These are phyloP conservation scores for Talinum fruticosum DNA, from an alignment of 148 eudicot genomes.

Conservation along the genomic window DNA sequence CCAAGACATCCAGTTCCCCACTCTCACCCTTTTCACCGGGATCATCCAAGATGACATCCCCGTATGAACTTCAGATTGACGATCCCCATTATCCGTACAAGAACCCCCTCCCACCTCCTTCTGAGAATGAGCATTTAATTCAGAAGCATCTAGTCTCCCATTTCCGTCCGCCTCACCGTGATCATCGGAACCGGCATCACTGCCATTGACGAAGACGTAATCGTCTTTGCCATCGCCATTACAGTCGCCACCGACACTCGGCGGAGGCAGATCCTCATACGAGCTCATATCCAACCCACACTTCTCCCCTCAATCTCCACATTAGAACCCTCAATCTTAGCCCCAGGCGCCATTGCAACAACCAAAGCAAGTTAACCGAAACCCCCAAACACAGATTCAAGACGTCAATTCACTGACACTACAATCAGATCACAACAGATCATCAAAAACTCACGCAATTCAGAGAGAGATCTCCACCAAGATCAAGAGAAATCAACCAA, in stretches of 20 bases:
- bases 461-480: background rate
- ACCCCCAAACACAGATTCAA: background rate
- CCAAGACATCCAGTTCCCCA: background rate
- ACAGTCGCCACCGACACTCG: slow-evolving; percentile 32
- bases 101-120: slow-evolving; percentile 5
- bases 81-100: slow-evolving; percentile 7
- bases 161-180: slow-evolving; percentile 20
- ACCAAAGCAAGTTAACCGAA: background rate
- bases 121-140: slow-evolving; percentile 5
- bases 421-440: slow-evolving; percentile 31
- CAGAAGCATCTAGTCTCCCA: slow-evolving; percentile 13
- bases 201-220: slow-evolving; percentile 45
- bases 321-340: slow-evolving; percentile 12
- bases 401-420: background rate
- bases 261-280: slow-evolving; percentile 38
- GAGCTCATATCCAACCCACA: slow-evolving; percentile 43
- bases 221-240: slow-evolving; percentile 36
- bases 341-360: slow-evolving; percentile 35
- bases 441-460: slow-evolving; percentile 7
- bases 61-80: background rate
- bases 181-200: slow-evolving; percentile 34
- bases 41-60: background rate
- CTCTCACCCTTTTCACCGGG: background rate
- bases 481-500: slow-evolving; percentile 5
- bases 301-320: slow-evolving; percentile 32